Percentiles rank a stretch among this genome's conserved stretches.
phyloP scores from a whole-genome alignment of 2,329 filamentous ascomycete genomes.

The Claviceps purpurea region DNA sequence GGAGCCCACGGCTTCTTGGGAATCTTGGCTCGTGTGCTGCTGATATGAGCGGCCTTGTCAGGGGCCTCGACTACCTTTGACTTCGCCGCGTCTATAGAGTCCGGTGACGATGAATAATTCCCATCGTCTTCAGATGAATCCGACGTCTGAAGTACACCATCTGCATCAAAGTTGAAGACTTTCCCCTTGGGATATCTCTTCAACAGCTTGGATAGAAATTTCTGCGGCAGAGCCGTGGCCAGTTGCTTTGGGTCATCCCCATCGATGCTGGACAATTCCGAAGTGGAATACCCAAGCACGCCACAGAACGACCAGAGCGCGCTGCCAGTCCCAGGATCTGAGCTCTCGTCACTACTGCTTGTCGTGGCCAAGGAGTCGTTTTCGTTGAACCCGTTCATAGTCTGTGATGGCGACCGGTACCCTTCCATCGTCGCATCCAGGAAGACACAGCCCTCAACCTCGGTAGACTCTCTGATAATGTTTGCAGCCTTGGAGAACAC shows the following conservation, averaged over 20 bases:
- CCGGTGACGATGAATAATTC: not conserved
- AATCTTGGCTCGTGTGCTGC: not conserved
- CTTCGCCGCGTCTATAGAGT: not conserved
- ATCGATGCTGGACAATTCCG: slow-evolving; percentile 15
- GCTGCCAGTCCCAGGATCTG: not conserved
- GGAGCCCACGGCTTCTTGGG: slow-evolving; percentile 4
- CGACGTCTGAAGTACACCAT: slow-evolving; percentile 21
- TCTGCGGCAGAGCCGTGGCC: slow-evolving; percentile 19
- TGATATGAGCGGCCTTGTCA: not conserved
- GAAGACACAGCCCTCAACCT: slow-evolving; percentile 24
- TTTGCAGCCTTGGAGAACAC: slow-evolving; percentile 31
- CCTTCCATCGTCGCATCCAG: slow-evolving; percentile 12
- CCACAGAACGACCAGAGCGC: slow-evolving; percentile 12
- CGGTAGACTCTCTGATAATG: slow-evolving; percentile 27
- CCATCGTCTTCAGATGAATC: slow-evolving; percentile 16
- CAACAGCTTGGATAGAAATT: slow-evolving; percentile 26
- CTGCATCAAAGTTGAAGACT: slow-evolving; percentile 29
- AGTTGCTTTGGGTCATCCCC: slow-evolving; percentile 7
- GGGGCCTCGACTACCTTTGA: not conserved
- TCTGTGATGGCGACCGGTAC: not conserved
- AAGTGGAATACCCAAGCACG: slow-evolving; percentile 26
- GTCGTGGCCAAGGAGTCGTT: slow-evolving; percentile 4
- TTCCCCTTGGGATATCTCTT: slow-evolving; percentile 31
- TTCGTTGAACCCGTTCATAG: not conserved
- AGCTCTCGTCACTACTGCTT: slow-evolving; percentile 13